Conservation (phyloP, 768 basidiomycete genomes). For the Ramaria sp. region DNA sequence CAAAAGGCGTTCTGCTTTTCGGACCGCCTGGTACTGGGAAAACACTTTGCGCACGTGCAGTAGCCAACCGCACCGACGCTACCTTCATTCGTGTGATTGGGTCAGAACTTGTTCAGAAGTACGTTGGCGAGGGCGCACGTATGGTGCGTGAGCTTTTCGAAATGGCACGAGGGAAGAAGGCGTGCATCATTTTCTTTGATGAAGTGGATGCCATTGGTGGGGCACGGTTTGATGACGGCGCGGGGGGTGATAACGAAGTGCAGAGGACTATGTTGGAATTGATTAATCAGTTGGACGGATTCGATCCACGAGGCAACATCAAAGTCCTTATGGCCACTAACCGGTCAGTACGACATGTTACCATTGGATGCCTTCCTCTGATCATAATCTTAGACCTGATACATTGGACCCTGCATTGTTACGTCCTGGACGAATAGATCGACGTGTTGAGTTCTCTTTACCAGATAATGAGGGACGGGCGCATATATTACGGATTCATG, state of each 20-base stretch:
- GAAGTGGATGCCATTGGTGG: conserved; percentile 98
- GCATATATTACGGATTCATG: conserved; percentile 94
- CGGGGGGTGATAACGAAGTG: conserved; percentile 98
- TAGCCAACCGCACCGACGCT: conserved; percentile 96
- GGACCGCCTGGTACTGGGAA: conserved; percentile 98
- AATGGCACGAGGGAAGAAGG: conserved; percentile 98
- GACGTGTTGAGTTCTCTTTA: conserved; percentile 92
- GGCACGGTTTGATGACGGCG: conserved; percentile 95
- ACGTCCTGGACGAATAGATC: conserved; percentile 90
- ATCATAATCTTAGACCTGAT: conserved; percentile 60
- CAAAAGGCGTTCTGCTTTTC: conserved; percentile 92
- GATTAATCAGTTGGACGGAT: conserved; percentile 97
- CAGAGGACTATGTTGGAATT: conserved; percentile 98
- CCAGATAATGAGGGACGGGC: conserved; percentile 95
- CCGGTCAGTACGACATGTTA: conserved; percentile 38
- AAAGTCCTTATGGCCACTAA: conserved; percentile 99
- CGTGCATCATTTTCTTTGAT: conserved; percentile 99
- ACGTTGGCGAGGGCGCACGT: conserved; percentile 96
- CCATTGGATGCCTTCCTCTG: conserved; percentile 1
- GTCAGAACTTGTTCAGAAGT: conserved; percentile 99
- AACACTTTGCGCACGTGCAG: conserved; percentile 95
- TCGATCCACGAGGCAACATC: conserved; percentile 98
- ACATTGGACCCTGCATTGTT: conserved; percentile 95
- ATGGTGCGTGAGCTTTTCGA: conserved; percentile 99
- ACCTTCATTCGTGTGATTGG: conserved; percentile 99